Evolutionary conservation across 352 stramenopile genomes (phyloP), one percentile per base, ranked within the genome.

Genomic region (Phytophthora crassamura): DNA sequence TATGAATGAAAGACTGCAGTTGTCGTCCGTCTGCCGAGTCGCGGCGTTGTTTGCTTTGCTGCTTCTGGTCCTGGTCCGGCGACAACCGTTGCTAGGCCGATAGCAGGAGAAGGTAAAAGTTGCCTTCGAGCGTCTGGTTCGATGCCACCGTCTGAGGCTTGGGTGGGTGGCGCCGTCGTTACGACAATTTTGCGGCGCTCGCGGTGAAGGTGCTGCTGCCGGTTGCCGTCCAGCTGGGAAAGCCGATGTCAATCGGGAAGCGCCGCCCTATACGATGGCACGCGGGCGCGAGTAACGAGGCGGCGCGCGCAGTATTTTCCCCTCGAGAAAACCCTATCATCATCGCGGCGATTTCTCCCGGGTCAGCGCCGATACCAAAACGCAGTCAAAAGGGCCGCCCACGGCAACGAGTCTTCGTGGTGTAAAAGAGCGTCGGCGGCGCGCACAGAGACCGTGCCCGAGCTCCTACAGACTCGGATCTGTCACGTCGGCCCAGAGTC

Each of bases 241-340:
- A 74, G 60, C 60, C 62, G 56, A 67, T 67, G 56, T 52, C 22
- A 67, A 42, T 65, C 45, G 38, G 34, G 54, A 61, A 63, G 43
- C 56, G 32, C 32, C 15, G 36, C 62, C 61, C 56, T 75, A 69
- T 75, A 64, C 61, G 61, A 54, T 56, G 38, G 67, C 51, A 75
- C 67, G 67, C 64, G 12, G 34, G 51, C 41, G 67, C 62, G 67
- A 75, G 67, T 75, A 75, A 75, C 45, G 56, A 65, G 58, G 35
- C 50, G 55, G 50, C 32, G 55, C 59, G 18, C 39, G 50, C 57
- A 48, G 58, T 64, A 67, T 67, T 66, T 72, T 72, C 58, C 56
- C 64, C 43, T 64, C 38, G 56, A 41, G 63, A 72, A 66, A 35
- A 25, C 25, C 49, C 49, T n/a, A n/a, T 46, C 53, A 52, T 48